Conservation (phyloP, 352 stramenopile genomes). For the Globisporangium nunn region DNA sequence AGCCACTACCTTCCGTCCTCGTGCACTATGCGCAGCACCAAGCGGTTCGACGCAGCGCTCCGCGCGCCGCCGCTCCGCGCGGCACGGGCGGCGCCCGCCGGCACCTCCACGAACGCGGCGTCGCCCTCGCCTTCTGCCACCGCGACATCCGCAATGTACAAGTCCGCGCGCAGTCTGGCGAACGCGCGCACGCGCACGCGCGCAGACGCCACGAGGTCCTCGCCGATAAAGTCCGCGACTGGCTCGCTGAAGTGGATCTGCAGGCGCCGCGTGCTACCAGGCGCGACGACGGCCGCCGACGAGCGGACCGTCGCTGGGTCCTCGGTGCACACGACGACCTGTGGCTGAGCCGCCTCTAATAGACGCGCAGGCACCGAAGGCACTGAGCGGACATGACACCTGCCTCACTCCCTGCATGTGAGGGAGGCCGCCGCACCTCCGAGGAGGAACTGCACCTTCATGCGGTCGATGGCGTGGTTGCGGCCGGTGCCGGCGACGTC, state of each 20-base stretch:
- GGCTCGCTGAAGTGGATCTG: conserved; percentile 70
- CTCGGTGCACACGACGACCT: conserved; percentile 14
- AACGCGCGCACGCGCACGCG: conserved; percentile 26
- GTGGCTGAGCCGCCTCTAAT: conserved; percentile 9
- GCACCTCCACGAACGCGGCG: conserved; percentile 7
- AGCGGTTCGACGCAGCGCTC: conserved; percentile 13
- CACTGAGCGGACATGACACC: no score
- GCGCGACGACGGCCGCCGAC: conserved; percentile 4
- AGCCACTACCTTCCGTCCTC: not conserved
- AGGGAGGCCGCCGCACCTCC: conserved; percentile 23
- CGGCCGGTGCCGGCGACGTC: conserved; percentile 41
- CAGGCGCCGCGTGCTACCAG: conserved; percentile 13
- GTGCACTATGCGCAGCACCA: not conserved
- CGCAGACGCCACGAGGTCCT: conserved; percentile 30
- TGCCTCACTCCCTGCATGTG: not conserved
- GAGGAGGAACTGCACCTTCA: conserved; percentile 60
- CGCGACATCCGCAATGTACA: conserved; percentile 25
- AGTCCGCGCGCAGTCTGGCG: conserved; percentile 32
- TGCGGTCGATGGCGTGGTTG: conserved; percentile 35
- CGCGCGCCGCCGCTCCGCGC: not conserved
- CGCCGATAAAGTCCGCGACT: conserved; percentile 49
- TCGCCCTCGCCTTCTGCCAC: not conserved
- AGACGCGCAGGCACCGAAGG: no score
- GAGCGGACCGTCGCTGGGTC: conserved; percentile 3
- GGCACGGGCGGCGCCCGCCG: conserved; percentile 8